A percentile compares a stretch with the other conserved stretches of the same genome.
Evolutionary conservation across 202 grass and related monocot species (phyloP).

Genomic region (Panicum hallii): DNA sequence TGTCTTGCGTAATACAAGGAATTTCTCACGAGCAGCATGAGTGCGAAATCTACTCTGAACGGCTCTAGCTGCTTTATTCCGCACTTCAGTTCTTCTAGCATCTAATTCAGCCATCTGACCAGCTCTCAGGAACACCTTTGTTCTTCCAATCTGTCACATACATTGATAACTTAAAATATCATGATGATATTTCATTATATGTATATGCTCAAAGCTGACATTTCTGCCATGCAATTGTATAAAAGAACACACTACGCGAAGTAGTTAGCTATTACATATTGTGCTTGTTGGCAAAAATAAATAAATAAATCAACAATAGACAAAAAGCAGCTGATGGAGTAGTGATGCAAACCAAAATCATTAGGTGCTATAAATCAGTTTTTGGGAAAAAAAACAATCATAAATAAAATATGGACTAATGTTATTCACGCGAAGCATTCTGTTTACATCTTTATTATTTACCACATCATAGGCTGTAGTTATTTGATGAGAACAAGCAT

Average conservation of each 20-base stretch:
- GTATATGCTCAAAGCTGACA: slow-evolving; percentile 13
- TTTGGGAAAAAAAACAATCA: neutral
- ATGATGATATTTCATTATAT: neutral
- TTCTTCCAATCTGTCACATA: slow-evolving; percentile 80
- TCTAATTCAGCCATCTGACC: slow-evolving; percentile 98
- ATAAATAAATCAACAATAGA: slow-evolving; percentile 3
- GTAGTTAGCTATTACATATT: neutral
- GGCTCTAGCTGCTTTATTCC: slow-evolving; percentile 70
- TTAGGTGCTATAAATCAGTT: neutral
- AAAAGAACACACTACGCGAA: neutral
- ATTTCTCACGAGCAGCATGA: slow-evolving; percentile 67
- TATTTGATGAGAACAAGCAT: slow-evolving; percentile 24
- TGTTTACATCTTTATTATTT: slow-evolving; percentile 12
- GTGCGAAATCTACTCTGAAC: slow-evolving; percentile 74
- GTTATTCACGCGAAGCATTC: neutral
- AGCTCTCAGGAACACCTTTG: slow-evolving; percentile 93
- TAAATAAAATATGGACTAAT: slow-evolving; percentile 16
- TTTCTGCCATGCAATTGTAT: slow-evolving; percentile 6
- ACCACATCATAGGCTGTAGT: slow-evolving; percentile 36
- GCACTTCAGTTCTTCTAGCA: slow-evolving; percentile 91
- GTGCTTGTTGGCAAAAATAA: neutral
- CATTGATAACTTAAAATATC: slow-evolving; percentile 35
- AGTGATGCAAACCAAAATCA: neutral
- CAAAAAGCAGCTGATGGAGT: neutral
- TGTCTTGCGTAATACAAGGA: slow-evolving; percentile 53